These are phyloP conservation scores for Yamadazyma endophytica DNA, from an alignment of 805 yeast genomes.

Conservation along the genomic window DNA sequence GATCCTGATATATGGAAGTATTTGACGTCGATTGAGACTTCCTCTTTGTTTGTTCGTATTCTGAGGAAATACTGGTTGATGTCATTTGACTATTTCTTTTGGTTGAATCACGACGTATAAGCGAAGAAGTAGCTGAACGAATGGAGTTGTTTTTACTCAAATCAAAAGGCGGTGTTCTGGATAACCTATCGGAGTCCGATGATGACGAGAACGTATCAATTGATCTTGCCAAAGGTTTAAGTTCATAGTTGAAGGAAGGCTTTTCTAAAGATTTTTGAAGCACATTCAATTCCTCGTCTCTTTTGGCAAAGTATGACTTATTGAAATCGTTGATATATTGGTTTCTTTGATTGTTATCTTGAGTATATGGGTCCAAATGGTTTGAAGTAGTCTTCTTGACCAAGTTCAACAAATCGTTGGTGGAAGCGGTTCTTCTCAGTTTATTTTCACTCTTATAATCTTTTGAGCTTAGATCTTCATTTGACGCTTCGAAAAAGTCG, in stretches of 20 bases:
- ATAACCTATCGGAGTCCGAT: conserved; percentile 9
- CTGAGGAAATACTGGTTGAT: conserved; percentile 3
- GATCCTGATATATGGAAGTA: conserved; percentile 22
- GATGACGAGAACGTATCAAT: conserved; percentile 27
- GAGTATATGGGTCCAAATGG: neutral
- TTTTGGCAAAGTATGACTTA: conserved; percentile 2
- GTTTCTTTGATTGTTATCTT: too few species aligned
- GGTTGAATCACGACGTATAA: too few species aligned
- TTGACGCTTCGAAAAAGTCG: conserved; percentile 3
- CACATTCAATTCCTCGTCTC: conserved; percentile 9
- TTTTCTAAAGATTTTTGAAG: conserved; percentile 6
- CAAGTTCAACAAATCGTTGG: conserved; percentile 11
- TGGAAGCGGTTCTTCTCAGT: conserved; percentile 14
- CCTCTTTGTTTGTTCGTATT: conserved; percentile 8
- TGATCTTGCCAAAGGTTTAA: conserved; percentile 30
- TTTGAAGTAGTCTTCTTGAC: conserved; percentile 2
- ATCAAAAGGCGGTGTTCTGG: conserved; percentile 10
- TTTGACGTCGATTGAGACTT: conserved; percentile 20
- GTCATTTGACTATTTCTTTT: conserved; percentile 10
- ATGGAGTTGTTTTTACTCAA: conserved; percentile 11
- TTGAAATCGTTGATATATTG: conserved; percentile 1
- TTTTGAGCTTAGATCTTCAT: conserved; percentile 5
- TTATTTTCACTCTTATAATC: conserved; percentile 6
- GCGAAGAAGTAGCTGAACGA: conserved; percentile 6
- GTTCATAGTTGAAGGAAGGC: conserved; percentile 14